These are phyloP conservation scores for Fragaria vesca DNA, from an alignment of 306 rosid genomes.

Conservation along the genomic window DNA sequence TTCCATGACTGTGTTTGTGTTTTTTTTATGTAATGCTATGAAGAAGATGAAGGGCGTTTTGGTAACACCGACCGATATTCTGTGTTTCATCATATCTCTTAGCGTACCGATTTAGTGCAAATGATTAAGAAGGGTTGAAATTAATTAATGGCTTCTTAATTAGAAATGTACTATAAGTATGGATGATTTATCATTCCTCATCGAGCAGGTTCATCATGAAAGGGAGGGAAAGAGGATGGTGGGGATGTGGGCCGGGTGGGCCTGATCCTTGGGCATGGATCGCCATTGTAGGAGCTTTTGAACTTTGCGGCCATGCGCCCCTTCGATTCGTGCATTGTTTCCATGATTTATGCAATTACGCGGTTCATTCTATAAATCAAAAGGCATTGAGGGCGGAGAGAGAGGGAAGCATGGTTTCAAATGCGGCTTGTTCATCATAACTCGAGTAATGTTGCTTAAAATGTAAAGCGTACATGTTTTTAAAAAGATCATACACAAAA, in stretches of 20 bases:
- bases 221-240: background rate
- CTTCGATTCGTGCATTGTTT: background rate
- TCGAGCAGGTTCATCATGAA: background rate
- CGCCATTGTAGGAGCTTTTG: background rate
- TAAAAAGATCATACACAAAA: no score
- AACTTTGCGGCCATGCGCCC: constrained; percentile 1
- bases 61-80: background rate
- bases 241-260: background rate
- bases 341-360: background rate
- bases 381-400: background rate
- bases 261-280: background rate
- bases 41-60: background rate
- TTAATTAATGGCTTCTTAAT: background rate
- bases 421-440: background rate
- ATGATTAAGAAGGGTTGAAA: background rate
- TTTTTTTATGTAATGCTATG: background rate
- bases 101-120: background rate
- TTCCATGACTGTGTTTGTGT: background rate
- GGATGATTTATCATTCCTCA: background rate
- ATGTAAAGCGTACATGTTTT: no score
- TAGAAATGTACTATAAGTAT: background rate
- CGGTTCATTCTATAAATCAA: background rate
- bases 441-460: background rate
- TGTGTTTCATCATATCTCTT: background rate
- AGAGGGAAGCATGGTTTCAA: background rate